phyloP scores from a whole-genome alignment of 176 grass and related monocot species.

The Aegilops longissima region DNA sequence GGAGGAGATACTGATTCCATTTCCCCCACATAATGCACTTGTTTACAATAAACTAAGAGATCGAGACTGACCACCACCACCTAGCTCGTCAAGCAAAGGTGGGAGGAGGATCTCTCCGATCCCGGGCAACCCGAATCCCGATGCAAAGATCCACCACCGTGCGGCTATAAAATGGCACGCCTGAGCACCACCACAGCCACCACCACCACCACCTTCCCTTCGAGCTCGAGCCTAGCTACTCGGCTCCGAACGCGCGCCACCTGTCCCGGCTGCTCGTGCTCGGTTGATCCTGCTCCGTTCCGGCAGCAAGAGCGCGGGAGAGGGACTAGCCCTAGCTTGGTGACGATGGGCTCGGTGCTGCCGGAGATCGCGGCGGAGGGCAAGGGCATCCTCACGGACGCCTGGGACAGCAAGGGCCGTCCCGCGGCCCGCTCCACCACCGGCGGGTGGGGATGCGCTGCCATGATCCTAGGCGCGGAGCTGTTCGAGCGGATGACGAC shows the following conservation, averaged over 20 bases:
- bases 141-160: slow-evolving; percentile 28
- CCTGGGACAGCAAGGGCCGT: slow-evolving; percentile 83
- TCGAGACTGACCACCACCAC: too few species aligned
- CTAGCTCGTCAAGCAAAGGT: neutral
- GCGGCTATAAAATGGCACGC: slow-evolving; percentile 37
- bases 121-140: slow-evolving; percentile 24
- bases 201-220: neutral
- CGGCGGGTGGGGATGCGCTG: slow-evolving; percentile 72
- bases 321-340: neutral
- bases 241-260: neutral
- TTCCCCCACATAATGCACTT: slow-evolving; percentile 23
- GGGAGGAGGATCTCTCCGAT: neutral
- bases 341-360: slow-evolving; percentile 52
- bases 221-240: slow-evolving; percentile 19
- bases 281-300: neutral
- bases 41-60: neutral
- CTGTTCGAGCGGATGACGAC: slow-evolving; percentile 91
- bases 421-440: slow-evolving; percentile 50
- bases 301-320: neutral
- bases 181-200: neutral
- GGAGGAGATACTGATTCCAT: slow-evolving; percentile 15
- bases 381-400: slow-evolving; percentile 59
- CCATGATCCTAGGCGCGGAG: slow-evolving; percentile 95
- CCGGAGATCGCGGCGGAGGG: slow-evolving; percentile 42
- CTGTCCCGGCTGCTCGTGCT: neutral